These are phyloP conservation scores for Melampsora abietis-canadensis DNA, from an alignment of 1,284 basidiomycete species.

Conservation along the genomic window DNA sequence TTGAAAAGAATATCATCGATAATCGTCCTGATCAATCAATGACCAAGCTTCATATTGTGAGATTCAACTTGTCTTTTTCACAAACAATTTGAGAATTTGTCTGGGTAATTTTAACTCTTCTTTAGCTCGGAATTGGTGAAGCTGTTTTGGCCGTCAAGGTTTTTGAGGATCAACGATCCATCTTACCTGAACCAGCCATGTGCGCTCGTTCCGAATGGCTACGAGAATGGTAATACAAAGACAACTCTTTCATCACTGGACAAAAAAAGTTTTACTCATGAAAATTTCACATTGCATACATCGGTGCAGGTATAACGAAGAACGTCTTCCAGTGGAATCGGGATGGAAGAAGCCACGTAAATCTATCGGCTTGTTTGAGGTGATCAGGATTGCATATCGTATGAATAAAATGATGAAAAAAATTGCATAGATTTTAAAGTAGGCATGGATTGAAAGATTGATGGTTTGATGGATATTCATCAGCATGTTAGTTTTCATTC, in stretches of 20 bases:
- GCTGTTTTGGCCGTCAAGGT: constrained; percentile 21
- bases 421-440: background rate
- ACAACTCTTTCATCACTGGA: background rate
- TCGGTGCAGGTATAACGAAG: constrained; percentile 26
- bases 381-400: background rate
- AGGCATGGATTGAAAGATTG: no score
- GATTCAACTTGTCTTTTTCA: background rate
- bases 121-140: constrained; percentile 26
- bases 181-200: background rate
- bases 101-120: no score
- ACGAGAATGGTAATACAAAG: constrained; percentile 15
- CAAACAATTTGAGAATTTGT: background rate
- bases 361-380: constrained; percentile 6
- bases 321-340: constrained; percentile 27
- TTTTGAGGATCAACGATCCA: constrained; percentile 23
- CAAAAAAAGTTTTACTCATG: background rate
- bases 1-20: constrained; percentile 18
- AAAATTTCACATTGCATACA: background rate
- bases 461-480: no score
- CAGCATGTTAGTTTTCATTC: no score
- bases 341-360: constrained; percentile 24
- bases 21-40: constrained; percentile 15
- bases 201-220: constrained; percentile 28
- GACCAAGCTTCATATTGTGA: constrained; percentile 24
- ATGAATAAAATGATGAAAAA: constrained; percentile 2